Base-by-base conservation (phyloP, 495 filamentous ascomycete genomes). In the Aspergillus nanangensis region DNA sequence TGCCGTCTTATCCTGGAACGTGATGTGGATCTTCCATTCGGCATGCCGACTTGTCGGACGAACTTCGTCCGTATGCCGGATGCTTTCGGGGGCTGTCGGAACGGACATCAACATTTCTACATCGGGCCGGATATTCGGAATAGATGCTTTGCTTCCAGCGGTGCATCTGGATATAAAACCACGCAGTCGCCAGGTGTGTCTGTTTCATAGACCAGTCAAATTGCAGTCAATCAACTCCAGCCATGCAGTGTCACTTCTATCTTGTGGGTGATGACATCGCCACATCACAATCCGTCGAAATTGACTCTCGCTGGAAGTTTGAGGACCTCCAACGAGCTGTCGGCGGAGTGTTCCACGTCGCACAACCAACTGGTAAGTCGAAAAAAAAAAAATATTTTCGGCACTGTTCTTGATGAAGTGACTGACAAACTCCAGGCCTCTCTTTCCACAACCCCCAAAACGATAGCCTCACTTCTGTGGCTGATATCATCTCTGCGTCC, bases 381-480 rank as follows among this genome's bases (percentile, higher is more conserved):
- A 11, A 5, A 18, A 4, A 9, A 27, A 20, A 24, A 14, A 4
- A 5, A 17, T 17, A 14, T 41, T 17, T 17, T 15, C 19, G 18
- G 19, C 50, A 40, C 47, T 31, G 2, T n/a, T n/a, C n/a, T n/a
- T n/a, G n/a, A n/a, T n/a, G n/a, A n/a, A n/a, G n/a, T n/a, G n/a
- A n/a, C n/a, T n/a, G n/a, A n/a, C n/a, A n/a, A n/a, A n/a, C 5
- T 20, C 5, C 36, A 69, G 71, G 69, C 20, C 53, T 74, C 44
- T 59, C 54, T 15, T 75, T 75, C 50, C 47, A 64, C 37, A 49
- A 31, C 14, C 14, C 57, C 10, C 43, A 65, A 21, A 57, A 60
- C 19, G 36, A 55, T 17, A 44, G 48, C 5, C 48, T 72, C 13
- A 35, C 48, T 8, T 48, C 55, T 2, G 56, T 67, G 0, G 39